Evolutionary conservation across 306 rosid genomes (phyloP).

Genomic region (Glycine tomentella): DNA sequence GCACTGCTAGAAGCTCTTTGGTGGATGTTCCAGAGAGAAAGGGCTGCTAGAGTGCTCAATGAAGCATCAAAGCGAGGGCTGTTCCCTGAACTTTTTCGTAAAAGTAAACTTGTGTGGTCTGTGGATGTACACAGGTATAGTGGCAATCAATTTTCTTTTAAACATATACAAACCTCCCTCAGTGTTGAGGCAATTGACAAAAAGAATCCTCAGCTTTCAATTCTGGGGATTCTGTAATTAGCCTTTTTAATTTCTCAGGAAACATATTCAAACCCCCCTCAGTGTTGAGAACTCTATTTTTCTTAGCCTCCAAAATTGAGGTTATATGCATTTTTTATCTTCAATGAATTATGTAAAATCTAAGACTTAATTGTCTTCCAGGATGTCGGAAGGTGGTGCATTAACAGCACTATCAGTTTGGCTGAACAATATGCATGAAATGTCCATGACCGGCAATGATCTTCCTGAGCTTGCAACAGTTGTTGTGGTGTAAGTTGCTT

Average conservation of each 20-base stretch:
- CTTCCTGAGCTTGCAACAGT: slow-evolving; percentile 88
- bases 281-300: slow-evolving; percentile 11
- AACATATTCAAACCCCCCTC: background rate
- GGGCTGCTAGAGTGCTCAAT: slow-evolving; percentile 89
- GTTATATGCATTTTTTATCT: slow-evolving; percentile 24
- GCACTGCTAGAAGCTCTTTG: slow-evolving; percentile 94
- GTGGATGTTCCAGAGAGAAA: slow-evolving; percentile 92
- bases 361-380: slow-evolving; percentile 52
- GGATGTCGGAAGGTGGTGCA: slow-evolving; percentile 97
- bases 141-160: slow-evolving; percentile 36
- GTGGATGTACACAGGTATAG: slow-evolving; percentile 90
- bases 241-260: slow-evolving; percentile 22
- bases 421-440: slow-evolving; percentile 79
- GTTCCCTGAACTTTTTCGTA: slow-evolving; percentile 88
- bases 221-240: slow-evolving; percentile 1
- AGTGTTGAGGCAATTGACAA: slow-evolving; percentile 16
- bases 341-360: slow-evolving; percentile 36
- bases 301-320: slow-evolving; percentile 19
- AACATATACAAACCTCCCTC: background rate
- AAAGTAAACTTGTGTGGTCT: slow-evolving; percentile 83
- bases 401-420: slow-evolving; percentile 87
- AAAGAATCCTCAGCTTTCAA: slow-evolving; percentile 28
- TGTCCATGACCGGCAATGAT: slow-evolving; percentile 66
- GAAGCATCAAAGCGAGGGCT: slow-evolving; percentile 92
- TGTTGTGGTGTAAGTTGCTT: slow-evolving; percentile 79